A percentile compares a stretch with the other conserved stretches of the same genome.
phyloP scores from a whole-genome alignment of 129 eudicot genomes.

The Escallonia herrerae region DNA sequence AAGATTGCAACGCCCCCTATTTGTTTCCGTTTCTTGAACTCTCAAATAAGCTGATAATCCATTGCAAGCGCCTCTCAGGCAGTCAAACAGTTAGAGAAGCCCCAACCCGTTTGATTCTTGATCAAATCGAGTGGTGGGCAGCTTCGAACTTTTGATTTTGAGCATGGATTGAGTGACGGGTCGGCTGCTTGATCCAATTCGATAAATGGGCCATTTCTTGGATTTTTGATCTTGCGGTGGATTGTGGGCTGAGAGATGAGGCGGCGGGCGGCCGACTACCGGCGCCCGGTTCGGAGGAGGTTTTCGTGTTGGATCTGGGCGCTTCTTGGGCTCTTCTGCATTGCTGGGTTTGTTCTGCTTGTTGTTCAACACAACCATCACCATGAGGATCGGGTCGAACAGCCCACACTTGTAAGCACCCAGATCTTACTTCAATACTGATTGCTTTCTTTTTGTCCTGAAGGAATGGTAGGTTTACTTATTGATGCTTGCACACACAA shows the following conservation, averaged over 20 bases:
- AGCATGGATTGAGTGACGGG: slow-evolving; percentile 10
- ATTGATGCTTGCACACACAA: no score
- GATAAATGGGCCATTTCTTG: slow-evolving; percentile 11
- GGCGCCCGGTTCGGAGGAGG: slow-evolving; percentile 82
- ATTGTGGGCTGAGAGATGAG: slow-evolving; percentile 50
- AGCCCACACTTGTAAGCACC: slow-evolving; percentile 42
- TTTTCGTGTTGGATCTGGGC: slow-evolving; percentile 73
- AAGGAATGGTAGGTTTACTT: no score
- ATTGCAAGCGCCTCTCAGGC: no score
- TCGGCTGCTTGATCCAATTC: slow-evolving; percentile 15
- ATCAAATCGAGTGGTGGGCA: slow-evolving; percentile 18
- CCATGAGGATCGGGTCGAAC: slow-evolving; percentile 49
- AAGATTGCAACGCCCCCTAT: neutral
- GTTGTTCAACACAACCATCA: slow-evolving; percentile 55
- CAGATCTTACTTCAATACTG: neutral
- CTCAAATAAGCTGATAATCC: slow-evolving; percentile 14
- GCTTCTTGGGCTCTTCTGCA: slow-evolving; percentile 40
- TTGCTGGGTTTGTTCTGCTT: slow-evolving; percentile 51
- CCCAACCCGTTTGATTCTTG: neutral
- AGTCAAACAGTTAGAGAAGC: no score
- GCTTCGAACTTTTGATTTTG: slow-evolving; percentile 2
- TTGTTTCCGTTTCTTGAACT: neutral
- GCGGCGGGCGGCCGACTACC: slow-evolving; percentile 93
- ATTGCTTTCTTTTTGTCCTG: no score
- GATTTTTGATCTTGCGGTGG: slow-evolving; percentile 19